A percentile compares a stretch with the other conserved stretches of the same genome.
These are phyloP conservation scores for Camelina neglecta DNA, from an alignment of 345 rosid species.

Conservation along the genomic window DNA sequence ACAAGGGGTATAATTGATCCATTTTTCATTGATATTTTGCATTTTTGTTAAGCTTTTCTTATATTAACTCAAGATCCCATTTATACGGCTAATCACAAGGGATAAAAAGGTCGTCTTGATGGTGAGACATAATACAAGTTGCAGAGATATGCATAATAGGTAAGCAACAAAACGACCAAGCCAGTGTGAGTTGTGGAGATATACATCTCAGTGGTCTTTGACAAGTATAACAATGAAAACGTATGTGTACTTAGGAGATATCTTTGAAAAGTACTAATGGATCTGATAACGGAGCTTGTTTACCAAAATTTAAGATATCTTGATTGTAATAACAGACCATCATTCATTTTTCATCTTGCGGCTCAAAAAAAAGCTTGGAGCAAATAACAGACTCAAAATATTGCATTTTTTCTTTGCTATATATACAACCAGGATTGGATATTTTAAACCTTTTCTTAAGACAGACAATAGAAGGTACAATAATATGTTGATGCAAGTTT, in stretches of 20 bases:
- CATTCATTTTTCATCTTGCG: background rate
- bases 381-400: background rate
- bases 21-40: background rate
- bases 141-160: no score
- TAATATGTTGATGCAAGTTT: constrained; percentile 11
- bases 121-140: no score
- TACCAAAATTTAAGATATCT: background rate
- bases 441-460: background rate
- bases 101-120: no score
- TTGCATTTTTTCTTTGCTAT: background rate
- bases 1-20: background rate
- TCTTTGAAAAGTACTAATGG: background rate
- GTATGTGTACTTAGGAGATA: background rate
- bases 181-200: background rate
- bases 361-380: background rate
- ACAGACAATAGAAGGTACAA: background rate
- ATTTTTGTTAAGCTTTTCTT: background rate
- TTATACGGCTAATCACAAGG: background rate
- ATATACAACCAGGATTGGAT: background rate
- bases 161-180: no score
- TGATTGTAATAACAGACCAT: background rate
- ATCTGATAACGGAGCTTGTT: background rate
- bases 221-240: background rate
- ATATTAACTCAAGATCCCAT: background rate
- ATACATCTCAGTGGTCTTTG: background rate